Evolutionary conservation across 2,329 filamentous ascomycete genomes (phyloP).

Genomic region (Arthrobotrys musiformis): DNA sequence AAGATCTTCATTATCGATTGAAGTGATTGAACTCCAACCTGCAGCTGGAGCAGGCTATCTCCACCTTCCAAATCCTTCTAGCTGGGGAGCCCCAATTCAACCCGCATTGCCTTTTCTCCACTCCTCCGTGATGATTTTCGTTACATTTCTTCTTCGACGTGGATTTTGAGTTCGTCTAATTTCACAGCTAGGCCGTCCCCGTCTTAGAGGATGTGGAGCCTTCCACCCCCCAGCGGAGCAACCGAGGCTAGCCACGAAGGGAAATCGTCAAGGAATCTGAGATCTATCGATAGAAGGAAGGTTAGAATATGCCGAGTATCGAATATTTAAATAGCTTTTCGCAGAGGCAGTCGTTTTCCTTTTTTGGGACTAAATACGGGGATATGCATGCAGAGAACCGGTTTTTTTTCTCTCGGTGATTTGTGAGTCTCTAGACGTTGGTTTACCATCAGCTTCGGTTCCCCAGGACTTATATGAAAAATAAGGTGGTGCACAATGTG

Average conservation of each 20-base stretch:
- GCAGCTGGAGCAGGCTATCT: not conserved
- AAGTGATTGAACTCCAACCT: not conserved
- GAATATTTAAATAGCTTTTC: too few relatives aligned
- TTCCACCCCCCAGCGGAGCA: not conserved
- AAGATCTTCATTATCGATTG: not conserved
- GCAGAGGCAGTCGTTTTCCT: too few relatives aligned
- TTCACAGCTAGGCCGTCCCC: not conserved
- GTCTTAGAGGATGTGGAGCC: not conserved
- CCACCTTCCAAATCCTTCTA: constrained; percentile 1
- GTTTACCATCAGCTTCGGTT: too few relatives aligned
- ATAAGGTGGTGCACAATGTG: too few relatives aligned
- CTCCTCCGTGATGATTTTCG: not conserved
- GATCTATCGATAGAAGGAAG: not conserved
- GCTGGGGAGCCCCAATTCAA: not conserved
- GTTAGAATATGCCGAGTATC: not conserved
- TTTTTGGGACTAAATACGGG: too few relatives aligned
- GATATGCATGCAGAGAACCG: too few relatives aligned
- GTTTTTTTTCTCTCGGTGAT: too few relatives aligned
- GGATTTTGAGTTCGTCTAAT: not conserved
- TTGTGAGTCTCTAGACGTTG: too few relatives aligned
- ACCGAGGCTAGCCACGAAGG: not conserved
- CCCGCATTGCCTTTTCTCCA: not conserved
- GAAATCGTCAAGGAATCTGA: not conserved
- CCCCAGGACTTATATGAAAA: too few relatives aligned
- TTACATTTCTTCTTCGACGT: not conserved